These are phyloP conservation scores for Pestalotiopsis sp. DNA, from an alignment of 2,329 filamentous ascomycete species.

Conservation along the genomic window DNA sequence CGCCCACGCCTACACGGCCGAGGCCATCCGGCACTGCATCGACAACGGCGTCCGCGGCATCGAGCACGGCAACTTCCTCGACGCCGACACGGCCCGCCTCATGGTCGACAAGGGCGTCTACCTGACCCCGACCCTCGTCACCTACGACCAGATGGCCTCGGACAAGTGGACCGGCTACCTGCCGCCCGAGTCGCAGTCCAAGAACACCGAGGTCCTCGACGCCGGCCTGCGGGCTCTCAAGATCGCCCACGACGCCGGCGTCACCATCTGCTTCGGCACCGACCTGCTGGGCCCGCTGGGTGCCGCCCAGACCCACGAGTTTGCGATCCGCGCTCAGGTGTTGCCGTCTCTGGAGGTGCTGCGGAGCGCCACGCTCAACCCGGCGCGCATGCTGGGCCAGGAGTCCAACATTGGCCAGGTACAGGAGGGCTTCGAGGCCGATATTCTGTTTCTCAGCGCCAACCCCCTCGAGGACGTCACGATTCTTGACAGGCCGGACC, in stretches of 20 bases:
- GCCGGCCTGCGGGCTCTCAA: constrained; percentile 46
- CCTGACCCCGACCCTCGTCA: constrained; percentile 54
- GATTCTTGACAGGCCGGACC: constrained; percentile 48
- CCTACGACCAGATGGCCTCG: constrained; percentile 49
- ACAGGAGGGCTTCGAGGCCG: constrained; percentile 49
- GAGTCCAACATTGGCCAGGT: constrained; percentile 50
- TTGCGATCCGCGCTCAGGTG: constrained; percentile 45
- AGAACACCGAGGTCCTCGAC: constrained; percentile 50
- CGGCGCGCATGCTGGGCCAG: constrained; percentile 47
- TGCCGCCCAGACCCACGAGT: constrained; percentile 52
- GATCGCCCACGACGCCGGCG: constrained; percentile 50
- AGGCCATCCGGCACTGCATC: constrained; percentile 52
- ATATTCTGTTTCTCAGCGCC: constrained; percentile 49
- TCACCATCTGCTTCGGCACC: constrained; percentile 56
- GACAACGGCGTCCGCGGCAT: constrained; percentile 55
- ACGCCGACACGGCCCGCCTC: constrained; percentile 41
- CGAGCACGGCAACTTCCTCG: constrained; percentile 44
- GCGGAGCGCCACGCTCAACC: constrained; percentile 52
- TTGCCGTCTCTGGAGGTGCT: constrained; percentile 46
- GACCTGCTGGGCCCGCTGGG: constrained; percentile 55
- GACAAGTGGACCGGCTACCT: constrained; percentile 43
- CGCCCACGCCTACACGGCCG: constrained; percentile 55
- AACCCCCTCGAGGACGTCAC: constrained; percentile 57
- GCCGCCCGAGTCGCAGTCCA: constrained; percentile 41
- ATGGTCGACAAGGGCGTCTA: constrained; percentile 51